Evolutionary conservation across 2,329 filamentous ascomycete genomes (phyloP).

Genomic region (Dactylellina leptospora): DNA sequence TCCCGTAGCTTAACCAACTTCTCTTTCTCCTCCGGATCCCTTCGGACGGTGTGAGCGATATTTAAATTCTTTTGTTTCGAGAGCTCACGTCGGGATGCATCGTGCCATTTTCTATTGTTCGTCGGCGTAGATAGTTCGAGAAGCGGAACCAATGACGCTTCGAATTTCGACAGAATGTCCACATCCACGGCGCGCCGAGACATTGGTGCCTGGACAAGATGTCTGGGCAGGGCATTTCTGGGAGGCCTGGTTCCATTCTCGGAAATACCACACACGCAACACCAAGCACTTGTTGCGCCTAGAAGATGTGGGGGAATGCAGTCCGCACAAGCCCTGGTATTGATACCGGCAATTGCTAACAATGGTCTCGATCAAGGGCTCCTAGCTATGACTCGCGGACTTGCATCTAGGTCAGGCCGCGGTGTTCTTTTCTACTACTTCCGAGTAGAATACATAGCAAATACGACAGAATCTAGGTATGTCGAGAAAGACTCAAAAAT

Average conservation of each 20-base stretch:
- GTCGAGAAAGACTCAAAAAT: too few species aligned
- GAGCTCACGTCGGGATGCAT: constrained; percentile 28
- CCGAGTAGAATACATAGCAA: too few species aligned
- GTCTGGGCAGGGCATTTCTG: neutral
- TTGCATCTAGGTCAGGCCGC: too few species aligned
- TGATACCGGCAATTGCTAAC: too few species aligned
- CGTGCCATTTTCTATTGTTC: constrained; percentile 18
- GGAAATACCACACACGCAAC: constrained; percentile 5
- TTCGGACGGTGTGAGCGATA: neutral
- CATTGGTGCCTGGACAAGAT: constrained; percentile 21
- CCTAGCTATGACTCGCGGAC: too few species aligned
- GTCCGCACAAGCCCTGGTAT: too few species aligned
- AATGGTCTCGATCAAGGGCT: too few species aligned
- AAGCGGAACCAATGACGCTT: constrained; percentile 38
- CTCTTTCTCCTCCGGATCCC: neutral
- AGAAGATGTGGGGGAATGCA: too few species aligned
- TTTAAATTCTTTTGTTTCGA: constrained; percentile 8
- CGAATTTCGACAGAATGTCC: constrained; percentile 31
- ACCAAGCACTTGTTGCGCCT: neutral
- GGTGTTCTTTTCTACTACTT: too few species aligned
- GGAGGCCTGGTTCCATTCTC: neutral
- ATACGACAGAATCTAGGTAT: too few species aligned
- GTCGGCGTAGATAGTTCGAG: constrained; percentile 29
- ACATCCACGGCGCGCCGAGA: constrained; percentile 31
- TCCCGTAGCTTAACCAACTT: neutral